phyloP scores from a whole-genome alignment of 208 protist species.

The Leishmania tarentolae region DNA sequence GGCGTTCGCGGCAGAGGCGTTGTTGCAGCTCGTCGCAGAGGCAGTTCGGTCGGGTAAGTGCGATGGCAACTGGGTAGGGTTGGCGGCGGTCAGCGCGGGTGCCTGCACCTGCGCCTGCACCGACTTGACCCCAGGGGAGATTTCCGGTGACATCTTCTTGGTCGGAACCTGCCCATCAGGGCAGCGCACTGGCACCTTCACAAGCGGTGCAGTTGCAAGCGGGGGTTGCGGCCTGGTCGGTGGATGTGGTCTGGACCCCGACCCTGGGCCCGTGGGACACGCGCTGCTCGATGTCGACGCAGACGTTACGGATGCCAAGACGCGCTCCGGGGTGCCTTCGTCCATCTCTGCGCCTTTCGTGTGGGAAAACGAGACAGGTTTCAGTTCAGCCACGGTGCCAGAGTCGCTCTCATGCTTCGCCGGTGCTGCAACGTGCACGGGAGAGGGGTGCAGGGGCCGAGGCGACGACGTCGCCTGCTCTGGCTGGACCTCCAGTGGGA shows the following conservation, averaged over 20 bases:
- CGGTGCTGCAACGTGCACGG: background rate
- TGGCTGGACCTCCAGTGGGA: background rate
- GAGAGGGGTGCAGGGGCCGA: background rate
- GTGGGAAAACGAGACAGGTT: background rate
- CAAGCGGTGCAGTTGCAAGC: constrained; percentile 2
- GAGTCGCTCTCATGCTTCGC: background rate
- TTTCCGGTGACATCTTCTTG: constrained; percentile 7
- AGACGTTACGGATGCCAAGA: constrained; percentile 16
- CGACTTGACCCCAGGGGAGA: constrained; percentile 10
- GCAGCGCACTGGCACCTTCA: constrained; percentile 6
- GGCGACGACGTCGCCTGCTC: background rate
- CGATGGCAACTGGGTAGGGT: constrained; percentile 6
- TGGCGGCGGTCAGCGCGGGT: background rate
- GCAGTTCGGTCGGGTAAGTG: constrained; percentile 19
- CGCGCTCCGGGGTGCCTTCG: constrained; percentile 24
- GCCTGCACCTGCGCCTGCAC: constrained; percentile 14
- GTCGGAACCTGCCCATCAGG: background rate
- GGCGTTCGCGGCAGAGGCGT: background rate
- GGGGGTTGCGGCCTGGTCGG: constrained; percentile 1
- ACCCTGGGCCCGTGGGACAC: constrained; percentile 13
- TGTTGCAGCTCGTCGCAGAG: background rate
- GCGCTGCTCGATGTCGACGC: constrained; percentile 20
- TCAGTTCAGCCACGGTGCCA: background rate
- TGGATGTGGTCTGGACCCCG: background rate
- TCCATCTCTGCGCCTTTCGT: background rate